A percentile compares a stretch with the other conserved stretches of the same genome.
phyloP scores from a whole-genome alignment of 2,329 filamentous ascomycete genomes.

The Curvularia sp. region DNA sequence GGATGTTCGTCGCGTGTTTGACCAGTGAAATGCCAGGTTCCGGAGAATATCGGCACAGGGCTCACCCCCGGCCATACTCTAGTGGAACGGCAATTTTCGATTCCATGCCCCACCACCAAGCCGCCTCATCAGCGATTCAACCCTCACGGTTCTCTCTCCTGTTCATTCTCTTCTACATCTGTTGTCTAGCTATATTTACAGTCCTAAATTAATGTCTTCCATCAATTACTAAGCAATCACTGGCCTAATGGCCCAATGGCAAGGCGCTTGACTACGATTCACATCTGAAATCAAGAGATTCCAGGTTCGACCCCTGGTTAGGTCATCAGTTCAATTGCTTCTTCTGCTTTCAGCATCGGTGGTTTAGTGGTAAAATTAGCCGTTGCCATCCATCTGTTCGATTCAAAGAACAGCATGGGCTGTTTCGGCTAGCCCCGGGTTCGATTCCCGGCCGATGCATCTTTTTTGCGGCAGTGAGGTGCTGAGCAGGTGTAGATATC shows the following conservation, averaged over 20 bases:
- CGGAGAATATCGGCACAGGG: background rate
- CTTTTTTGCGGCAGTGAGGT: background rate
- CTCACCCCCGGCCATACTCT: background rate
- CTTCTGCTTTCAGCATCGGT: conserved; percentile 29
- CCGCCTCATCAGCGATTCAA: background rate
- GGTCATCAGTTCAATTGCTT: conserved; percentile 10
- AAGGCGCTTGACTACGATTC: conserved; percentile 64
- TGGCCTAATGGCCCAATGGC: conserved; percentile 60
- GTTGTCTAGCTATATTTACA: background rate
- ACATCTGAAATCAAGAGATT: conserved; percentile 40
- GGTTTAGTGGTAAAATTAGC: conserved; percentile 46
- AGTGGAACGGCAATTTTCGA: background rate
- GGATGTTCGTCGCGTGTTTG: background rate
- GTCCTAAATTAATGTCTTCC: fast-evolving
- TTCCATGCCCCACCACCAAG: conserved; percentile 4
- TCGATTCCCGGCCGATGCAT: conserved; percentile 41
- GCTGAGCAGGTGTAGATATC: background rate
- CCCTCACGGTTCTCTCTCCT: background rate
- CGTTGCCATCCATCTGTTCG: conserved; percentile 31
- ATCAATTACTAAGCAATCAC: conserved; percentile 17
- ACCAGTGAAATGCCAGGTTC: background rate
- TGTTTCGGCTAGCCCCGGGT: conserved; percentile 41
- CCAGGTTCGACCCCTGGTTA: conserved; percentile 32
- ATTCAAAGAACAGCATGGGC: background rate
- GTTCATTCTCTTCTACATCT: fast-evolving